Evolutionary conservation across 2,329 filamentous ascomycete genomes (phyloP).

Genomic region (Alternaria panax): DNA sequence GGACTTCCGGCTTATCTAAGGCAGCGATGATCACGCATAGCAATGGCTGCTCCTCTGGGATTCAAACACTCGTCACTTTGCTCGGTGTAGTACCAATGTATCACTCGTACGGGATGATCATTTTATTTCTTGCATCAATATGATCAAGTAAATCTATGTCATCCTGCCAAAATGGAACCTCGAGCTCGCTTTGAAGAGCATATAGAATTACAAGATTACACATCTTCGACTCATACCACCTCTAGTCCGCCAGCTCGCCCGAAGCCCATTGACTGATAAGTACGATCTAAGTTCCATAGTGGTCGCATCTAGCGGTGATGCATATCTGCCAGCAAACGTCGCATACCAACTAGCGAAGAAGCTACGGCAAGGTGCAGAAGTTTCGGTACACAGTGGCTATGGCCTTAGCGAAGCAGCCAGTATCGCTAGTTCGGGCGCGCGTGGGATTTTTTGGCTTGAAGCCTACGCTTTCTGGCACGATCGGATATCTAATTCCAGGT

Average conservation of each 20-base stretch:
- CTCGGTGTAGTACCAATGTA: constrained; percentile 43
- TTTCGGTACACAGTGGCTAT: constrained; percentile 38
- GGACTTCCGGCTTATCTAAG: constrained; percentile 43
- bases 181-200: constrained; percentile 33
- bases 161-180: constrained; percentile 40
- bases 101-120: constrained; percentile 44
- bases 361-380: constrained; percentile 32
- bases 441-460: constrained; percentile 40
- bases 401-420: constrained; percentile 41
- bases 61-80: constrained; percentile 30
- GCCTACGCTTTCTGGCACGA: constrained; percentile 29
- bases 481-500: constrained; percentile 40
- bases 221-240: constrained; percentile 38
- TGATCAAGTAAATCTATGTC: constrained; percentile 31
- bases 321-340: constrained; percentile 41
- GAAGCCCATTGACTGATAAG: constrained; percentile 34
- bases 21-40: constrained; percentile 46
- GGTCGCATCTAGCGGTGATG: constrained; percentile 33
- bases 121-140: constrained; percentile 41
- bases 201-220: constrained; percentile 38
- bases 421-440: constrained; percentile 33
- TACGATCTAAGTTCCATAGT: constrained; percentile 38
- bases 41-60: constrained; percentile 36
- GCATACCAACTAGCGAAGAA: constrained; percentile 38
- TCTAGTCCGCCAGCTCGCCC: constrained; percentile 38